Conservation (phyloP, 768 basidiomycete genomes). For the Mycena leptocephala region DNA sequence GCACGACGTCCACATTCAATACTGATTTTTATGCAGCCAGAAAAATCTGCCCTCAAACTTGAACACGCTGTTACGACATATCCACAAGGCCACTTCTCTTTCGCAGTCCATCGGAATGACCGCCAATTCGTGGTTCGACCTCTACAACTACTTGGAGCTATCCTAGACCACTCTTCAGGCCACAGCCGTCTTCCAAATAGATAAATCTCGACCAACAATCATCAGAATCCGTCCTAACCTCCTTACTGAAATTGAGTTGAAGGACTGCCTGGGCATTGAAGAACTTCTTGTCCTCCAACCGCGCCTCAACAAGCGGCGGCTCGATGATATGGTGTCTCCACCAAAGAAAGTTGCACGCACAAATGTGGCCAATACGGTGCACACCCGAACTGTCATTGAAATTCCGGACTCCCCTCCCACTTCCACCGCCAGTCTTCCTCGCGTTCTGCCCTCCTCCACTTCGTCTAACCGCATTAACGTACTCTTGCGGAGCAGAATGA, state of each 20-base stretch:
- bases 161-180: conserved; percentile 5
- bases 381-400: background rate
- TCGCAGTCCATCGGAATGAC: background rate
- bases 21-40: background rate
- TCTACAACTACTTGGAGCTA: background rate
- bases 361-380: background rate
- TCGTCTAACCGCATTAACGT: no score
- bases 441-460: no score
- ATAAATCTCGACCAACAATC: background rate
- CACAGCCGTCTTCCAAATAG: background rate
- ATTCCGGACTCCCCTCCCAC: background rate
- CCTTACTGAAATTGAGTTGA: background rate
- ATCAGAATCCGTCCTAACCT: conserved; percentile 9
- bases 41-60: background rate
- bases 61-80: background rate
- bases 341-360: background rate
- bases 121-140: background rate
- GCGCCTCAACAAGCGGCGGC: background rate
- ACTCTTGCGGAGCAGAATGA: no score
- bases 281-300: background rate
- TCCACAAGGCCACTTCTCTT: background rate
- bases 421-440: background rate
- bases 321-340: background rate
- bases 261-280: background rate
- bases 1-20: background rate